Conservation (phyloP, 1,139 yeast genomes). For the Pneumocystis wakefieldiae region DNA sequence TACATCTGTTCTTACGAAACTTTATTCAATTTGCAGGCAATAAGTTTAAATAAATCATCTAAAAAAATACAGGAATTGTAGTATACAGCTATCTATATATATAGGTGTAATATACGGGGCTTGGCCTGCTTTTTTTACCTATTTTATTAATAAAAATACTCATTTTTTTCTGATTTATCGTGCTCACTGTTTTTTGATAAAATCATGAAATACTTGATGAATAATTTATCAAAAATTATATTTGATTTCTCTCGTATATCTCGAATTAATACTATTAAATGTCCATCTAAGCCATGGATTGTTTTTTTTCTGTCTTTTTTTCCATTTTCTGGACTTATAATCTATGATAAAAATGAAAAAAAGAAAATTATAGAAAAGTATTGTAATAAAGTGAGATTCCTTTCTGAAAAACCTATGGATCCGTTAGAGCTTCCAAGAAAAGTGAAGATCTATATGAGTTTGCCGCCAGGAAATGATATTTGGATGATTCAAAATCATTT, state of each 20-base stretch:
- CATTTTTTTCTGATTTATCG: neutral
- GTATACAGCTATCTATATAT: neutral
- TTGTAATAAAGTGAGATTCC: conserved; percentile 43
- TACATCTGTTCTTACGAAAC: conserved; percentile 16
- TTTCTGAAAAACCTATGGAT: conserved; percentile 29
- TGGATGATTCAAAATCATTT: conserved; percentile 63
- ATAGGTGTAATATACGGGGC: neutral
- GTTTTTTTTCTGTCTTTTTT: conserved; percentile 69
- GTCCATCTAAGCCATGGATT: conserved; percentile 89
- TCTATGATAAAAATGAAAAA: conserved; percentile 67
- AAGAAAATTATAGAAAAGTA: conserved; percentile 48
- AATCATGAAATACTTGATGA: neutral
- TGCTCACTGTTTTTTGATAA: neutral
- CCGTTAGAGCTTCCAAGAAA: conserved; percentile 52
- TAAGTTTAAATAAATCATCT: neutral
- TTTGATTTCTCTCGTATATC: neutral
- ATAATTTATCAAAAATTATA: neutral
- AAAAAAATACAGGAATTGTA: neutral
- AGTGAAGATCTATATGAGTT: conserved; percentile 72
- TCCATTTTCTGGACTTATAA: conserved; percentile 51
- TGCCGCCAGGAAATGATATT: conserved; percentile 88
- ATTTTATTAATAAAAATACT: neutral
- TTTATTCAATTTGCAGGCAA: conserved; percentile 8
- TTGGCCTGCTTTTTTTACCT: neutral
- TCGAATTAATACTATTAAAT: conserved; percentile 7